These are phyloP conservation scores for Colletotrichum sojae DNA, from an alignment of 2,329 filamentous ascomycete species.

Conservation along the genomic window DNA sequence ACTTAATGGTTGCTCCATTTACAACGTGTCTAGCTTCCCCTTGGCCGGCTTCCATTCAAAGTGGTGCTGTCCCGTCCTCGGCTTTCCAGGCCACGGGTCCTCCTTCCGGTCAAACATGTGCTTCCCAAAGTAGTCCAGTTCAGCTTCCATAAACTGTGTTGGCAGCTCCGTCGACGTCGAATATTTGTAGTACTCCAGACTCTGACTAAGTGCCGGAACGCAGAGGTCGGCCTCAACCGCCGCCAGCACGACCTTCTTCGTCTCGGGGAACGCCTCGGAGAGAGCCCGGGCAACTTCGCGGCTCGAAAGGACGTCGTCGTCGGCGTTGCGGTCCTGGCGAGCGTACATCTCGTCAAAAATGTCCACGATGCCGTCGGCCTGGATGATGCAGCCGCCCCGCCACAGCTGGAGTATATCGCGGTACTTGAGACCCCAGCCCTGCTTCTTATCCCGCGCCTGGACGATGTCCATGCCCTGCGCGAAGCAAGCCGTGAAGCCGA, in stretches of 20 bases:
- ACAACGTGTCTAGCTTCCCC: neutral
- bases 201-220: conserved; percentile 72
- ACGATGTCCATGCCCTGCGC: conserved; percentile 78
- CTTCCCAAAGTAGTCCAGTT: conserved; percentile 79
- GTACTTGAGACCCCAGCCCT: conserved; percentile 72
- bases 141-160: conserved; percentile 78
- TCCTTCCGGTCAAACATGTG: conserved; percentile 76
- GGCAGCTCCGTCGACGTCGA: conserved; percentile 71
- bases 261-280: conserved; percentile 60
- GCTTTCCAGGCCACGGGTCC: conserved; percentile 50
- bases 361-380: conserved; percentile 74
- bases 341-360: conserved; percentile 65
- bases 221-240: conserved; percentile 71
- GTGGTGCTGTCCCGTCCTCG: conserved; percentile 70
- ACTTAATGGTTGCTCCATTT: neutral
- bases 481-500: conserved; percentile 72
- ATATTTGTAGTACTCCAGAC: conserved; percentile 78
- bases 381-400: conserved; percentile 80
- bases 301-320: conserved; percentile 57
- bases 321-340: conserved; percentile 52
- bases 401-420: conserved; percentile 71
- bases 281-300: conserved; percentile 66
- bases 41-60: conserved; percentile 71
- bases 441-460: conserved; percentile 67
- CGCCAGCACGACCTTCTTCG: conserved; percentile 70